phyloP scores from a whole-genome alignment of 73 alveolate species.

The Vitrella brassicaformis region DNA sequence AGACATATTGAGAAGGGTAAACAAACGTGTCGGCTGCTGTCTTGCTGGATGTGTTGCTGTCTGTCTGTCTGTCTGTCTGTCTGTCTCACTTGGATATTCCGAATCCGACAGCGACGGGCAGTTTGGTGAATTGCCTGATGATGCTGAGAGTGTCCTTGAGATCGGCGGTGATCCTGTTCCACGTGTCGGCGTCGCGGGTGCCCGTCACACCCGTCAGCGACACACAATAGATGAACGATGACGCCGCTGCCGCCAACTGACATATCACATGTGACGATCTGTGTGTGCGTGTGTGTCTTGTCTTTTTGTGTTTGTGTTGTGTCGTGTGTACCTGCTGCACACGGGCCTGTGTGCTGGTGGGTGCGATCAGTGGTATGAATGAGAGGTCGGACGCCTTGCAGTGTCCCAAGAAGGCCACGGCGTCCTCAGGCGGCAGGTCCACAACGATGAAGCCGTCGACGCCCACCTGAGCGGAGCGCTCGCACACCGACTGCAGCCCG shows the following conservation, averaged over 20 bases:
- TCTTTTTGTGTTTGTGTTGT: too few species aligned
- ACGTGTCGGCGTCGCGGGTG: neutral
- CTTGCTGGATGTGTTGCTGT: too few species aligned
- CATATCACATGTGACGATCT: too few species aligned
- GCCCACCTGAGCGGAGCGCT: conserved; percentile 3
- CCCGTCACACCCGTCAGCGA: neutral
- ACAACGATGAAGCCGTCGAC: conserved; percentile 25
- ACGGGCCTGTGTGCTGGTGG: too few species aligned
- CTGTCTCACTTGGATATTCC: conserved; percentile 22
- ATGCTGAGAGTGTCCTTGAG: neutral
- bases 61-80: neutral
- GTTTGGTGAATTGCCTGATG: neutral
- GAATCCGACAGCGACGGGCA: conserved; percentile 31
- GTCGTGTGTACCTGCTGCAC: too few species aligned
- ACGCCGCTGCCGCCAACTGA: neutral
- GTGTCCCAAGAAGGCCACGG: neutral
- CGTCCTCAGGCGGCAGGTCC: conserved; percentile 13
- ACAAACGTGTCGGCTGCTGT: neutral
- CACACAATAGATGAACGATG: neutral
- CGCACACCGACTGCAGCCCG: neutral
- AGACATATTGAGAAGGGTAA: neutral
- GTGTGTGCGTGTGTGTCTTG: too few species aligned
- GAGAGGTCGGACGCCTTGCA: neutral
- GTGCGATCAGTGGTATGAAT: neutral
- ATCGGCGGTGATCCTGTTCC: neutral